phyloP scores from a whole-genome alignment of 1,139 yeast species.

The Debaryomyces coudertii region DNA sequence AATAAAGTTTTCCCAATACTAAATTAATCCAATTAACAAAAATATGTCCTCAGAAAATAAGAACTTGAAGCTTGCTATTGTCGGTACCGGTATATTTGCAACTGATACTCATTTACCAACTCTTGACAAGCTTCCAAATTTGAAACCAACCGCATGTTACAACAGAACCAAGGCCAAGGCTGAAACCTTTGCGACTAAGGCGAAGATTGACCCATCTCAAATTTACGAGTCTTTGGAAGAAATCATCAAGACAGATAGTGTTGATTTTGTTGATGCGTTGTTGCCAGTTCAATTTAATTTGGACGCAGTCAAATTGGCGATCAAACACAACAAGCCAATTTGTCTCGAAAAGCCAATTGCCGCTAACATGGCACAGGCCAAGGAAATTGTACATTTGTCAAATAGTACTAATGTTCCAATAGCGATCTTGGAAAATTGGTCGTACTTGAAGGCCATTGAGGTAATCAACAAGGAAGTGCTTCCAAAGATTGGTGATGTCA shows the following conservation, averaged over 20 bases:
- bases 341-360: constrained; percentile 91
- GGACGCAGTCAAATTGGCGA: constrained; percentile 65
- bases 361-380: constrained; percentile 78
- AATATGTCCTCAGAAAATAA: constrained; percentile 8
- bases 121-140: constrained; percentile 43
- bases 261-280: constrained; percentile 80
- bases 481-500: constrained; percentile 72
- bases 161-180: constrained; percentile 88
- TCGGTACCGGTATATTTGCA: constrained; percentile 94
- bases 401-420: constrained; percentile 65
- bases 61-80: constrained; percentile 64
- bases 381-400: constrained; percentile 70
- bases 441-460: constrained; percentile 61
- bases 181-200: constrained; percentile 69
- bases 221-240: constrained; percentile 70
- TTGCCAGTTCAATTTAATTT: constrained; percentile 83
- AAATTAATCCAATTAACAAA: background rate
- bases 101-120: constrained; percentile 81
- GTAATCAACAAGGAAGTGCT: constrained; percentile 55
- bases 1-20: background rate
- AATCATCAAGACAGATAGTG: constrained; percentile 60
- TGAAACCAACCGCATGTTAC: constrained; percentile 58
- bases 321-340: constrained; percentile 74
- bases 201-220: constrained; percentile 51
- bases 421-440: constrained; percentile 83